A percentile compares a stretch with the other conserved stretches of the same genome.
These are phyloP conservation scores for Metschnikowia gelsemii DNA, from an alignment of 805 yeast genomes.

Conservation along the genomic window DNA sequence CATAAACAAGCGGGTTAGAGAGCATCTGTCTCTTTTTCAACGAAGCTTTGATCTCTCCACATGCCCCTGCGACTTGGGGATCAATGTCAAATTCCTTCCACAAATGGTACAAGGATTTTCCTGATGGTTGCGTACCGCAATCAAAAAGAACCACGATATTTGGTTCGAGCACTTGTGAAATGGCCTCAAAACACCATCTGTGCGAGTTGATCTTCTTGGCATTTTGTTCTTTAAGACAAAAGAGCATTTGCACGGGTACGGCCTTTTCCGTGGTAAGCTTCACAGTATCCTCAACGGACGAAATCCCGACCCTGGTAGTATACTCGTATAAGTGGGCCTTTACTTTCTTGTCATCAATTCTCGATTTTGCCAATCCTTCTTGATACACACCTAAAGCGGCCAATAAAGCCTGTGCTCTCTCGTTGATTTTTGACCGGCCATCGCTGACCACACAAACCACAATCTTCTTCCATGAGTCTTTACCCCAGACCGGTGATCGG, in stretches of 20 bases:
- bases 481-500: conserved; percentile 49
- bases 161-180: conserved; percentile 57
- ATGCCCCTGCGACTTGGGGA: conserved; percentile 63
- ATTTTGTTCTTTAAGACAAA: conserved; percentile 61
- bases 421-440: conserved; percentile 65
- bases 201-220: conserved; percentile 67
- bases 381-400: conserved; percentile 68
- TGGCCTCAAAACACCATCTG: conserved; percentile 68
- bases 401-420: conserved; percentile 58
- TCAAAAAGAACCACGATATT: conserved; percentile 56
- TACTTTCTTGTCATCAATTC: conserved; percentile 58
- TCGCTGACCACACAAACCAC: conserved; percentile 64
- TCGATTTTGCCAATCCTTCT: conserved; percentile 61
- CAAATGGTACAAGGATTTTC: conserved; percentile 53
- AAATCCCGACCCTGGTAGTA: conserved; percentile 56
- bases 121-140: conserved; percentile 65
- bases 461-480: conserved; percentile 56
- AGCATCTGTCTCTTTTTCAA: conserved; percentile 47
- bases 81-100: conserved; percentile 65
- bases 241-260: conserved; percentile 61
- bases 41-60: conserved; percentile 69
- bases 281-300: conserved; percentile 51
- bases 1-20: conserved; percentile 61
- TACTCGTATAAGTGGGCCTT: conserved; percentile 67
- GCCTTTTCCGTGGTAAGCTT: conserved; percentile 52